Evolutionary conservation across 2,329 filamentous ascomycete genomes (phyloP).

Genomic region (Scedosporium apiospermum): DNA sequence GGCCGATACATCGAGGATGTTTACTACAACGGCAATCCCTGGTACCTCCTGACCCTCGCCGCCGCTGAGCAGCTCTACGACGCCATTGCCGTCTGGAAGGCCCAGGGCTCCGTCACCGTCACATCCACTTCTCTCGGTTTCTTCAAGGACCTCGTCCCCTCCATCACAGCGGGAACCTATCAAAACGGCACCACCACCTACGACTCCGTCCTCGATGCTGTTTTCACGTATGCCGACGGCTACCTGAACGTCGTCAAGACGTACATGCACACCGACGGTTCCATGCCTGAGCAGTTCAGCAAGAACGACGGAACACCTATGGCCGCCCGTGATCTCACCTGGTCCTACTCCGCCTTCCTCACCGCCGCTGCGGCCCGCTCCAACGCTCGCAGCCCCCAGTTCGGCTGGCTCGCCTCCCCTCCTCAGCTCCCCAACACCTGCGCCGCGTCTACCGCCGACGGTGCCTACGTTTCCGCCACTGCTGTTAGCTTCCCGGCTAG

Average conservation of each 20-base stretch:
- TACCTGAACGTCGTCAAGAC: slow-evolving; percentile 53
- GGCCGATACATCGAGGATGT: slow-evolving; percentile 63
- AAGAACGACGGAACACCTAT: slow-evolving; percentile 41
- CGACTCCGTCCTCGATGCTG: slow-evolving; percentile 45
- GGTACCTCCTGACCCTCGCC: slow-evolving; percentile 68
- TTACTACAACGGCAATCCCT: slow-evolving; percentile 73
- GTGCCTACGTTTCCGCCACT: slow-evolving; percentile 38
- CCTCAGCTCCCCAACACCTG: slow-evolving; percentile 41
- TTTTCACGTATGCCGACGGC: slow-evolving; percentile 47
- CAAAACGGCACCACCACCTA: slow-evolving; percentile 35
- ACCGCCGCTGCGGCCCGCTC: slow-evolving; percentile 50
- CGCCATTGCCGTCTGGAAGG: slow-evolving; percentile 62
- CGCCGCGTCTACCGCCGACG: slow-evolving; percentile 31
- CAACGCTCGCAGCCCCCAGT: slow-evolving; percentile 40
- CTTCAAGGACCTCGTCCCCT: slow-evolving; percentile 56
- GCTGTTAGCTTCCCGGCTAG: slow-evolving; percentile 32
- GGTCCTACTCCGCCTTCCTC: slow-evolving; percentile 64
- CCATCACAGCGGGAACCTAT: slow-evolving; percentile 54
- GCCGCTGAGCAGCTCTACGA: slow-evolving; percentile 75
- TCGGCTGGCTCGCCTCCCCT: slow-evolving; percentile 39
- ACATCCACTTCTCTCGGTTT: slow-evolving; percentile 58
- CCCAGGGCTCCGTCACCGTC: slow-evolving; percentile 52
- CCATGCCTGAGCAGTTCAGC: slow-evolving; percentile 58
- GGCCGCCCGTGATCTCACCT: slow-evolving; percentile 59
- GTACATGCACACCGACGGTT: slow-evolving; percentile 55